A percentile compares a stretch with the other conserved stretches of the same genome.
These are phyloP conservation scores for Leccinum variicolor DNA, from an alignment of 768 basidiomycete genomes.

Conservation along the genomic window DNA sequence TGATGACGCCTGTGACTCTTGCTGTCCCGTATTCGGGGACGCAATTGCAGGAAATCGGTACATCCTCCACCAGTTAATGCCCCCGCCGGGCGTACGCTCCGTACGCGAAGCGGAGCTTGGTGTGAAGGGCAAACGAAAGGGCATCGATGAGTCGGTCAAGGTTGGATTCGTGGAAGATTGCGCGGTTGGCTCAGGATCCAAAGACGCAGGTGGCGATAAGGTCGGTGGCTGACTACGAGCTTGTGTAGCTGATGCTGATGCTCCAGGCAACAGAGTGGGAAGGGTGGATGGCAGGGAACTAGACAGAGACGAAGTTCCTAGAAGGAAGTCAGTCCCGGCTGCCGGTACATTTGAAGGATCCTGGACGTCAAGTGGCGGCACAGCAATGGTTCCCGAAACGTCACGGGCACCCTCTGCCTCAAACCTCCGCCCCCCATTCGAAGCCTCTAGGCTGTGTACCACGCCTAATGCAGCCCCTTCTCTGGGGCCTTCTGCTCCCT, in stretches of 20 bases:
- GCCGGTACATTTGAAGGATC: conserved; percentile 23
- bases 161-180: conserved; percentile 6
- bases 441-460: conserved; percentile 21
- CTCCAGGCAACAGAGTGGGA: conserved; percentile 7
- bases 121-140: conserved; percentile 28
- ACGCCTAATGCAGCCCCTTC: conserved; percentile 16
- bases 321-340: conserved; percentile 8
- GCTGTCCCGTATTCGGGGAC: conserved; percentile 31
- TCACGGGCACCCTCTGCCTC: conserved; percentile 15
- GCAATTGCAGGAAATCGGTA: conserved; percentile 76
- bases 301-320: conserved; percentile 12
- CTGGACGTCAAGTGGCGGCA: conserved; percentile 18
- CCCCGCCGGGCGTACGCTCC: conserved; percentile 39
- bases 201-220: conserved; percentile 3
- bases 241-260: neutral
- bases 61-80: conserved; percentile 79
- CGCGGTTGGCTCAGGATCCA: neutral
- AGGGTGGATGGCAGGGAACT: conserved; percentile 4
- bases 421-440: conserved; percentile 15
- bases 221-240: conserved; percentile 1
- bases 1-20: conserved; percentile 13
- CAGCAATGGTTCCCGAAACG: conserved; percentile 23
- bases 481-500: conserved; percentile 1
- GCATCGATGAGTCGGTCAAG: conserved; percentile 24
- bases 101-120: conserved; percentile 32